These are phyloP conservation scores for Asterella californica DNA, from an alignment of 225 moss, liverwort and hornwort species.

Conservation along the genomic window DNA sequence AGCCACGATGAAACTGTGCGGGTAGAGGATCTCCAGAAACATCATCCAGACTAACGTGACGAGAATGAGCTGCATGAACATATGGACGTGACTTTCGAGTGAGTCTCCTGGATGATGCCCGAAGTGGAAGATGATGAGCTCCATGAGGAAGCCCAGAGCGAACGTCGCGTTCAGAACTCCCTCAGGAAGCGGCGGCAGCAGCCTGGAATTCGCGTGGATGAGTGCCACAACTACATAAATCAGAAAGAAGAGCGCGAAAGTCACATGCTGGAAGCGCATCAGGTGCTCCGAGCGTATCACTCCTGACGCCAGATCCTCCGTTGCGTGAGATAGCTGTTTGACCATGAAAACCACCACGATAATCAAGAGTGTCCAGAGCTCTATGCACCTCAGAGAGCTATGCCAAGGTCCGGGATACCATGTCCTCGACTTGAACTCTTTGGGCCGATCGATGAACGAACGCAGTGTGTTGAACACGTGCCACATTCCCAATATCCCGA, in stretches of 20 bases:
- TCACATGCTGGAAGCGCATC: slow-evolving; percentile 66
- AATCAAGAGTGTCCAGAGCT: slow-evolving; percentile 60
- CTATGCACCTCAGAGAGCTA: slow-evolving; percentile 34
- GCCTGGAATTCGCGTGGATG: slow-evolving; percentile 35
- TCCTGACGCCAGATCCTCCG: slow-evolving; percentile 45
- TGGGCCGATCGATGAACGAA: slow-evolving; percentile 42
- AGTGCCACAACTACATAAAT: slow-evolving; percentile 45
- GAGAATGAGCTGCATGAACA: slow-evolving; percentile 65
- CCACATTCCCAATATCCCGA: slow-evolving; percentile 53
- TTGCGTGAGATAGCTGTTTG: slow-evolving; percentile 62
- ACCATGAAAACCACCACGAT: slow-evolving; percentile 52
- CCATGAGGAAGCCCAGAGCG: slow-evolving; percentile 62
- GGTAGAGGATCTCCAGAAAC: slow-evolving; percentile 56
- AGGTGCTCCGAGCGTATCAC: slow-evolving; percentile 49
- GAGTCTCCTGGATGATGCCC: slow-evolving; percentile 65
- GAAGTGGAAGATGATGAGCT: slow-evolving; percentile 64
- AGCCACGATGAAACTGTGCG: slow-evolving; percentile 52
- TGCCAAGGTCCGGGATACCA: slow-evolving; percentile 40
- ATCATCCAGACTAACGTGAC: slow-evolving; percentile 48
- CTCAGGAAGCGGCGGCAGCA: slow-evolving; percentile 40
- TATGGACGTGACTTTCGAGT: slow-evolving; percentile 66
- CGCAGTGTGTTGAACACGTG: slow-evolving; percentile 57
- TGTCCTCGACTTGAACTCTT: slow-evolving; percentile 39
- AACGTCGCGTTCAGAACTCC: slow-evolving; percentile 65
- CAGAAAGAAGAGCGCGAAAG: slow-evolving; percentile 59